Evolutionary conservation across 345 rosid genomes (phyloP).

Genomic region (Mercurialis annua): DNA sequence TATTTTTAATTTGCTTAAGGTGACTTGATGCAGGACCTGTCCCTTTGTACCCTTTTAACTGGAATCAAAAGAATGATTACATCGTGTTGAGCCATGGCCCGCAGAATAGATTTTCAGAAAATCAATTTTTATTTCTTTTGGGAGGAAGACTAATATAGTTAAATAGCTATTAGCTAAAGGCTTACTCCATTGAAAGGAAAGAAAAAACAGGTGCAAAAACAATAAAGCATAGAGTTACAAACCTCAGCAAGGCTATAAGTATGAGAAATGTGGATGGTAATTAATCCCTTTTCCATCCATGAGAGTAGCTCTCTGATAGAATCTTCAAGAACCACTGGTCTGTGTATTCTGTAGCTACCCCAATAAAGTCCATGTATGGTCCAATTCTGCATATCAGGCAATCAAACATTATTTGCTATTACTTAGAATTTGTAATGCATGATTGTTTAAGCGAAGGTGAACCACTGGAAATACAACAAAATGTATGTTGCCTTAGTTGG

Average conservation of each 20-base stretch:
- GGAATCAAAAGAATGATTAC: not conserved
- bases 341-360: conserved; percentile 77
- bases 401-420: not conserved
- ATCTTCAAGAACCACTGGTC: conserved; percentile 59
- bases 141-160: not conserved
- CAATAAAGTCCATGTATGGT: conserved; percentile 94
- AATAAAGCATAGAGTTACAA: conserved; percentile 12
- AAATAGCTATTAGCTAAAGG: not conserved
- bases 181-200: not conserved
- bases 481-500: not conserved
- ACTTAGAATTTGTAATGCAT: not conserved
- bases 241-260: conserved; percentile 70
- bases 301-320: conserved; percentile 72
- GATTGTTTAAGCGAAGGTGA: not conserved
- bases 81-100: not conserved
- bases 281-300: conserved; percentile 67
- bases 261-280: conserved; percentile 72
- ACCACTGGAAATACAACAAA: not conserved
- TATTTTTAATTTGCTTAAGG: too few relatives aligned
- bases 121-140: not conserved
- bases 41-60: not conserved
- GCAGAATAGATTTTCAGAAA: not conserved
- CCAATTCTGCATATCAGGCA: conserved; percentile 72
- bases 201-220: not conserved
- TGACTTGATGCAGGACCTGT: too few relatives aligned